These are phyloP conservation scores for Hymenochaete sp. DNA, from an alignment of 1,284 basidiomycete species.

Conservation along the genomic window DNA sequence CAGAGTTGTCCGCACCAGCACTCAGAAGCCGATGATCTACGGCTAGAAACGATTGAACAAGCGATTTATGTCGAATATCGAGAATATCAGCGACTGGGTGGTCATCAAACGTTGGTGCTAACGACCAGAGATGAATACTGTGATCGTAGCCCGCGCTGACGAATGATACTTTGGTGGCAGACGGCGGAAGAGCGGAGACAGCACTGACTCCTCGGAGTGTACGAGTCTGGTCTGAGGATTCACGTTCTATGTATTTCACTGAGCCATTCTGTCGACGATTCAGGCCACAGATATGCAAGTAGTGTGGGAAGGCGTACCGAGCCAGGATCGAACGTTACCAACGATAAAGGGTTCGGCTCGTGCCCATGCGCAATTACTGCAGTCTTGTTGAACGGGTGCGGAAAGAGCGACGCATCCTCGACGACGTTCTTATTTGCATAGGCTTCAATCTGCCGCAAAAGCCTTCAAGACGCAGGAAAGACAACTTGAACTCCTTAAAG, in stretches of 20 bases:
- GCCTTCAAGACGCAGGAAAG: conserved; percentile 9
- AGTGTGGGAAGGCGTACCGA: conserved; percentile 26
- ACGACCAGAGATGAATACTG: conserved; percentile 37
- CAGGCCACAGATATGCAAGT: background rate
- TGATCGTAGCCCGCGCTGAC: conserved; percentile 46
- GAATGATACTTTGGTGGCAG: conserved; percentile 33
- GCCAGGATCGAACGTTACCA: conserved; percentile 19
- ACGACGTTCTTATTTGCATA: conserved; percentile 20
- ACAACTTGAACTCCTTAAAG: background rate
- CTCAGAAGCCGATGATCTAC: conserved; percentile 38
- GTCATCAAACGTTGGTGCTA: conserved; percentile 22
- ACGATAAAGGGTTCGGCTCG: conserved; percentile 29
- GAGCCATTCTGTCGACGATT: no score
- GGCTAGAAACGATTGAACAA: conserved; percentile 36
- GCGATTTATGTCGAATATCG: conserved; percentile 36
- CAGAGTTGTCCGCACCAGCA: conserved; percentile 38
- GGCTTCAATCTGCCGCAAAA: conserved; percentile 6
- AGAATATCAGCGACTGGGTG: conserved; percentile 27
- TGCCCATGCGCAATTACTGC: conserved; percentile 34
- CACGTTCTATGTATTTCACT: conserved; percentile 14
- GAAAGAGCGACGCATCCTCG: conserved; percentile 37
- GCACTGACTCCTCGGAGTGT: conserved; percentile 34
- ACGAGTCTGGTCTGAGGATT: conserved; percentile 20
- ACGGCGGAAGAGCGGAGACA: conserved; percentile 24
- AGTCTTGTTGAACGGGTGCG: conserved; percentile 22